Evolutionary conservation across 805 yeast species (phyloP), one percentile per base, ranked within the genome.

Genomic region (Pichia gijzeniarum): DNA sequence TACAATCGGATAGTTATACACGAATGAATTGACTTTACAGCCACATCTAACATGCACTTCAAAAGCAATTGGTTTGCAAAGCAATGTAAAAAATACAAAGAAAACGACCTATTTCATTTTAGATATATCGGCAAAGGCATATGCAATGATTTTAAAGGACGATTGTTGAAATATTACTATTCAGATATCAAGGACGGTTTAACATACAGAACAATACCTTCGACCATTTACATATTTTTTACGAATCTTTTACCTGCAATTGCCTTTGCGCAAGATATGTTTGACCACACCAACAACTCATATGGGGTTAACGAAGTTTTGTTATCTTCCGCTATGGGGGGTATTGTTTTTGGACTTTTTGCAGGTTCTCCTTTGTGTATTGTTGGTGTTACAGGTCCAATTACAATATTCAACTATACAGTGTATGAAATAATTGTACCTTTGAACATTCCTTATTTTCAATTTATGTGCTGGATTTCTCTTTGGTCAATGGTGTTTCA

Each of bases 321-420:
- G 20, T 58, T 93, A 59, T 73, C 93, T 6, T 79, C 90, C 28
- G 96, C 96, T 0, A 63, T 93, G 60, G 97, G 87, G 0, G 97
- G 98, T 0, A 74, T 90, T 5, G 80, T 86, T 1, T 91, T 93
- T 68, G 96, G 98, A 0, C 53, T 85, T 5, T 69, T 90, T 46
- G 73, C 85, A 0, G 98, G 97, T 0, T 96, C 90, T 55, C 99
- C 99, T 0, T 64, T 93, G 22, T 86, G 96, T 56, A 85, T 91
- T 21, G 98, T 93, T 8, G 99, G 99, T 3, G 97, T 91, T 5
- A 93, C 98, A 0, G 99, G 98, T 0, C 99, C 99, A 0, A 82
- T 93, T 14, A 69, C 95, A 2, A 90, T 91, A 49, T 91, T 93
- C 72, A 86, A 86, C 58, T 89, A 88, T 57, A 93, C 98, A 0